These are phyloP conservation scores for Cryphonectria naterciae DNA, from an alignment of 2,329 filamentous ascomycete species.

Conservation along the genomic window DNA sequence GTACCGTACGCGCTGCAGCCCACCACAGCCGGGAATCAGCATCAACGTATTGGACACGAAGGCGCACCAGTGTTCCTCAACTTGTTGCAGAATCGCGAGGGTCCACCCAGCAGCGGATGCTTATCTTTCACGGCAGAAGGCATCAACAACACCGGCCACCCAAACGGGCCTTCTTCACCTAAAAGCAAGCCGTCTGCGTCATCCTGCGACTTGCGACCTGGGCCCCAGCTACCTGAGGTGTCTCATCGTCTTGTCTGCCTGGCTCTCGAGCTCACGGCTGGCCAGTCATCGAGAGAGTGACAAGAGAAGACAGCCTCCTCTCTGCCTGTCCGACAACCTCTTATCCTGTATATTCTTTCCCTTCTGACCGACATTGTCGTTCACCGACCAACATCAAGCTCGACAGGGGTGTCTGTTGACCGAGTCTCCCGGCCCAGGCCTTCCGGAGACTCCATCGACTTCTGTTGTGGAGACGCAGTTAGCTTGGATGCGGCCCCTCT, in stretches of 20 bases:
- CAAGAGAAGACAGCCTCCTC: neutral
- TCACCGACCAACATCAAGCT: conserved; percentile 10
- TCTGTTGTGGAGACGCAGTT: conserved; percentile 17
- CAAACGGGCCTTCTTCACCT: neutral
- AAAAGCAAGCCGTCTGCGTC: neutral
- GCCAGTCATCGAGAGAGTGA: neutral
- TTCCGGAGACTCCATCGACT: conserved; percentile 16
- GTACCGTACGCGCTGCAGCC: neutral
- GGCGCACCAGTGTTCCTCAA: conserved; percentile 1
- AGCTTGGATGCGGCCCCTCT: conserved; percentile 17
- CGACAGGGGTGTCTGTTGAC: conserved; percentile 20
- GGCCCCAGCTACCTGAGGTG: conserved; percentile 5
- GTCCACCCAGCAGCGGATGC: neutral
- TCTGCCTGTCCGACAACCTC: neutral
- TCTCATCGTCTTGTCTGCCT: conserved; percentile 17
- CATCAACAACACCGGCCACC: neutral
- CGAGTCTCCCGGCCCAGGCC: conserved; percentile 17
- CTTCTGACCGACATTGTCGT: neutral
- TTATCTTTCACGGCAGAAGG: neutral
- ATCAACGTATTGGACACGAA: conserved; percentile 3
- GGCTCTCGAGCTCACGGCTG: neutral
- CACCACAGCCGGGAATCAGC: neutral
- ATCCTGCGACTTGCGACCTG: conserved; percentile 4
- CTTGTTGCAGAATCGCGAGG: conserved; percentile 12
- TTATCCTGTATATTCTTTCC: neutral